Base-by-base conservation (phyloP, 805 yeast genomes). In the Metschnikowia reukaufii region DNA sequence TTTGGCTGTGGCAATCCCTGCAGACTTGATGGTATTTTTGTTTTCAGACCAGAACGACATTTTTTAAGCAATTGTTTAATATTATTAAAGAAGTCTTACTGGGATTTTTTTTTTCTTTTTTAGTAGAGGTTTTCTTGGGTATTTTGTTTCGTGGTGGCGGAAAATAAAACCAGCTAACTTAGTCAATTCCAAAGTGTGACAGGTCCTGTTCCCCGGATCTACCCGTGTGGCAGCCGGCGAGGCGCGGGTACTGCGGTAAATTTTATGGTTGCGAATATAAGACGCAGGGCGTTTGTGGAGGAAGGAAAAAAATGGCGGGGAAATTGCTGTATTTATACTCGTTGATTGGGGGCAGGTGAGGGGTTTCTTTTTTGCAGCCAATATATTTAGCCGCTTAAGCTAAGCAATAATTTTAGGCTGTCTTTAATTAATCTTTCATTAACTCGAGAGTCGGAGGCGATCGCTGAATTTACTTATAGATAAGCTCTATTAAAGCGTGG, bases 1-100 rank as follows among this genome's bases (percentile, higher is more conserved):
- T 48, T 69, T 73, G 40, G 68, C 68, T 0, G 81, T 73, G 18
- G 81, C 72, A 5, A 64, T 53, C 2, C 83, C 77, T 0, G 75
- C 84, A 1, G 73, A 56, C 48, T 77, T 78, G 56, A 81, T 70
- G 0, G 77, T 55, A 46, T 62, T 84, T 53, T 79, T 80, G 61
- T 81, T 77, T 43, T 76, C 71, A 16, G 72, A 74, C 80, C 80
- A 76, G 48, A 74, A 76, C 1, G 74, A 64, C 57, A 53, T 52
- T 20, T 36, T 20, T 12, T 13, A 8, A 21, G n/a, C n/a, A n/a
- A n/a, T n/a, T n/a, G n/a, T n/a, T n/a, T n/a, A n/a, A n/a, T n/a
- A n/a, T n/a, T n/a, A n/a, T n/a, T n/a, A n/a, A n/a, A n/a, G n/a
- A n/a, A n/a, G n/a, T n/a, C n/a, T n/a, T n/a, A n/a, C n/a, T n/a